phyloP scores from a whole-genome alignment of 108 stramenopile genomes.

The Skeletonema grethae region DNA sequence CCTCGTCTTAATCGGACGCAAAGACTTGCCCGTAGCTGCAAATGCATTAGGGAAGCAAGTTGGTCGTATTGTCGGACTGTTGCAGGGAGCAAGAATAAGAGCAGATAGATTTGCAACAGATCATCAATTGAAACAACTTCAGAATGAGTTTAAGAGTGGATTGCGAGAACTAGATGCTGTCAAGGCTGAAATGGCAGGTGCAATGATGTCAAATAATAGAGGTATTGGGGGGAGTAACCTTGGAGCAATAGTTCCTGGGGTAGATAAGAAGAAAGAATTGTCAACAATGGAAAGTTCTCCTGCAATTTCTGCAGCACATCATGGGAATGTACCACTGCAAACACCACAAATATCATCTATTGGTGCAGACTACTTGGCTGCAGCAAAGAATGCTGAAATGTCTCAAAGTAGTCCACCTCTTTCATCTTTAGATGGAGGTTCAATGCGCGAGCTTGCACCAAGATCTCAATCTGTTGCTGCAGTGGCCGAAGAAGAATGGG shows the following conservation, averaged over 20 bases:
- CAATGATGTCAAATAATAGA: constrained; percentile 35
- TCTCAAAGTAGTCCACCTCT: constrained; percentile 23
- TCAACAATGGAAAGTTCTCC: constrained; percentile 1
- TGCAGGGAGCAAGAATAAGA: constrained; percentile 82
- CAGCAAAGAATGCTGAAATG: constrained; percentile 37
- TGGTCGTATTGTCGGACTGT: constrained; percentile 78
- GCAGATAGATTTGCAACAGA: constrained; percentile 78
- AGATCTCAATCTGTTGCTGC: constrained; percentile 63
- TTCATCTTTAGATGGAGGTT: background rate
- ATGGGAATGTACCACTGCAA: background rate
- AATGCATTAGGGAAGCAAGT: constrained; percentile 67
- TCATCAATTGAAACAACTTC: constrained; percentile 74
- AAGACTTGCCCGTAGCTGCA: constrained; percentile 72
- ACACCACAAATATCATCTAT: constrained; percentile 2
- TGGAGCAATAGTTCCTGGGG: constrained; percentile 59
- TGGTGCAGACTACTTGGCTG: constrained; percentile 41
- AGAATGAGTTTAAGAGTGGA: constrained; percentile 81
- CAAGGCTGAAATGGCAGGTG: constrained; percentile 79
- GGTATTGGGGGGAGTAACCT: constrained; percentile 27
- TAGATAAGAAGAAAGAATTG: constrained; percentile 37
- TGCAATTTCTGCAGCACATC: background rate
- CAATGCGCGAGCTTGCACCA: constrained; percentile 44
- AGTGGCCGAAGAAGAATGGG: constrained; percentile 87
- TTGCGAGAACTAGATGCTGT: constrained; percentile 84
- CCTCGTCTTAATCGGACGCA: constrained; percentile 63